Percentiles rank a stretch among this genome's conserved stretches.
Conservation (phyloP, 305 asterid genomes). For the Fraxinus velutina region DNA sequence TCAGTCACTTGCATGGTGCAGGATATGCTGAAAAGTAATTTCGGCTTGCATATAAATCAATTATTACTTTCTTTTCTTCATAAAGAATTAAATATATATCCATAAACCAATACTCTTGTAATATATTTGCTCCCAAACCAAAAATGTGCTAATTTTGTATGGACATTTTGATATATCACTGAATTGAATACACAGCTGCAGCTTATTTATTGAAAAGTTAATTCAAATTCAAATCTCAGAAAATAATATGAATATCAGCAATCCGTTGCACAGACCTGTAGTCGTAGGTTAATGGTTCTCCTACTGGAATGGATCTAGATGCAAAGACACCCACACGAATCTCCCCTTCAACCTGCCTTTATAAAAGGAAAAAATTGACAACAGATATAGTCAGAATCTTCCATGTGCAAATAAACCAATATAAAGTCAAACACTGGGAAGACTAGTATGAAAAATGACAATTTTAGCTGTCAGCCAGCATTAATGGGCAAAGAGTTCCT, state of each 20-base stretch:
- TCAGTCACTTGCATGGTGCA: neutral
- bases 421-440: neutral
- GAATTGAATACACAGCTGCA: neutral
- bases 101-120: neutral
- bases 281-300: constrained; percentile 87
- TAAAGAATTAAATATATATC: neutral
- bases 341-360: constrained; percentile 92
- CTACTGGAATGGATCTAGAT: constrained; percentile 59
- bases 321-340: constrained; percentile 93
- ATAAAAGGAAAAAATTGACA: constrained; percentile 20
- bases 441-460: neutral
- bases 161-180: neutral
- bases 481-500: neutral
- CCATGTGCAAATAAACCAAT: neutral
- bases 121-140: neutral
- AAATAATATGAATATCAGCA: constrained; percentile 2
- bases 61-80: neutral
- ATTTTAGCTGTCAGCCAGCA: neutral
- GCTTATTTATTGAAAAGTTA: neutral
- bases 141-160: neutral
- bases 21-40: neutral
- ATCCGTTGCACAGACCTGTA: constrained; percentile 52
- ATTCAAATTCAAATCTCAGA: neutral
- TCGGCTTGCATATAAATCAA: neutral
- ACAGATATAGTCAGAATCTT: constrained; percentile 18